Percentiles rank a stretch among this genome's conserved stretches.
phyloP scores from a whole-genome alignment of 2,329 filamentous ascomycete genomes.

The Calonectria pteridis region DNA sequence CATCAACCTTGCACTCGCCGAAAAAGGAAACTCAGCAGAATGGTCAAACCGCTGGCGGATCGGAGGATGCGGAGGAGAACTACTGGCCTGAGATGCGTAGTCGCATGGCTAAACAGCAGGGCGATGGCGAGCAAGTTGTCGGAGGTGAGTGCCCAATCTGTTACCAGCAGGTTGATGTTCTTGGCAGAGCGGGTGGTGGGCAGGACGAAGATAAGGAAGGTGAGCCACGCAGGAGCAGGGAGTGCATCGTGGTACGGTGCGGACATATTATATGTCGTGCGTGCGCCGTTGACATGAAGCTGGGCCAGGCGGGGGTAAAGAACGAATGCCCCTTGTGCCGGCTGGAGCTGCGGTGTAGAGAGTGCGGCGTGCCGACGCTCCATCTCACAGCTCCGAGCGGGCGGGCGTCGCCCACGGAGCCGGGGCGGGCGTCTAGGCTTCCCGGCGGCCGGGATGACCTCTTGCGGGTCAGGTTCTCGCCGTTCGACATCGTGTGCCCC shows the following conservation, averaged over 20 bases:
- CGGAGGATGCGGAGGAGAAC: neutral
- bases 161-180: slow-evolving; percentile 18
- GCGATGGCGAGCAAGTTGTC: neutral
- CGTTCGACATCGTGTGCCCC: slow-evolving; percentile 12
- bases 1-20: neutral
- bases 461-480: neutral
- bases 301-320: neutral
- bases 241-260: slow-evolving; percentile 31
- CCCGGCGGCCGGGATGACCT: neutral
- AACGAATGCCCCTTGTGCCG: slow-evolving; percentile 37
- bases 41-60: no score
- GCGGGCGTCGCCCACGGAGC: neutral
- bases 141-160: slow-evolving; percentile 35
- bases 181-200: slow-evolving; percentile 4
- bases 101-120: neutral
- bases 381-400: neutral
- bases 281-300: slow-evolving; percentile 14
- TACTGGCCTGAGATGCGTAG: slow-evolving; percentile 14
- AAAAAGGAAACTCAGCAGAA: neutral
- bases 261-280: slow-evolving; percentile 39
- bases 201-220: neutral
- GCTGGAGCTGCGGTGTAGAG: neutral
- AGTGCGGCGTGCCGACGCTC: slow-evolving; percentile 8
- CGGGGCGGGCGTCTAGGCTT: neutral
- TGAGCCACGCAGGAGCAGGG: neutral